Evolutionary conservation across 768 basidiomycete genomes (phyloP), one percentile per base, ranked within the genome.

Genomic region (Astraeus odoratus): DNA sequence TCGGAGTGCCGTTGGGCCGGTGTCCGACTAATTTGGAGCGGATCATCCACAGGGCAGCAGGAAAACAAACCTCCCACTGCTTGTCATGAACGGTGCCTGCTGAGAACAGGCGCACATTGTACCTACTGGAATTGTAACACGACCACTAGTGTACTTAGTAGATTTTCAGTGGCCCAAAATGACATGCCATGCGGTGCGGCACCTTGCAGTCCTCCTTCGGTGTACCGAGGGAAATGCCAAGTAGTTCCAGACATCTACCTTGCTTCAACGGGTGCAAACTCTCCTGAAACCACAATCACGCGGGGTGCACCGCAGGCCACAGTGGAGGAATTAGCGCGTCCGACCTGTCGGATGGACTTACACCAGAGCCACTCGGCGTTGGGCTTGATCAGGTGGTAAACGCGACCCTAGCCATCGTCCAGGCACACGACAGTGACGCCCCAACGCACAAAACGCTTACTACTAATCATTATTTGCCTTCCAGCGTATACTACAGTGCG

Each of bases 401-500:
- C 12, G 2, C 36, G 36, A 37, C 36, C 36, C 36, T 37, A 37
- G n/a, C 18, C 34, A 18, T 18, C 19, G 9, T 29, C 27, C 30
- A 13, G 30, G n/a, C 30, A 29, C 26, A 19, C 5, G 27, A 4
- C 15, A n/a, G 12, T 6, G 16, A 16, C 19, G 34, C 9, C n/a
- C 16, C 34, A 18, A 18, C 27, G 5, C 30, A 30, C 29, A 15
- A 12, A 31, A n/a, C 16, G 30, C 12, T 13, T 31, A 31, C 30
- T 13, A 31, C 4, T 31, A 10, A 31, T 31, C 16, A 31, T 31
- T 12, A 16, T 35, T 16, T 10, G 8, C 42, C 22, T 16, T 23
- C 16, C 19, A 27, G 7, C 26, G 8, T 45, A 20, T 34, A 38
- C 43, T 52, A 59, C 43, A 30, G 18, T 37, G 41, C 26, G 31